Evolutionary conservation across 768 basidiomycete species (phyloP).

Genomic region (Tulasnella calospora): DNA sequence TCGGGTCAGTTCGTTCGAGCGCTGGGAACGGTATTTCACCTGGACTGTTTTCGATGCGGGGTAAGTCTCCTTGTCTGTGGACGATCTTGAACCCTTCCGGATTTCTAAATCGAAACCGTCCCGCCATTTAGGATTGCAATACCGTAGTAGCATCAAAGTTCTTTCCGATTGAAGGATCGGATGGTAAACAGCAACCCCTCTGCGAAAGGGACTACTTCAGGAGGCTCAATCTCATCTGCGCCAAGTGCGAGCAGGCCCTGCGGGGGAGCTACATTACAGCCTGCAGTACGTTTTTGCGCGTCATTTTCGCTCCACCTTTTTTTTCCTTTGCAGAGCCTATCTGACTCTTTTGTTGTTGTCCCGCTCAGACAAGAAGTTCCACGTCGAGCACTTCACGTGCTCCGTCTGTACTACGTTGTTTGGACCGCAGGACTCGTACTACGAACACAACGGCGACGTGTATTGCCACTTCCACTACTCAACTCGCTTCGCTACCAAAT

Average conservation of each 20-base stretch:
- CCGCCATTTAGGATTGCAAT: conserved; percentile 72
- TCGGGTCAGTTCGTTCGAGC: conserved; percentile 96
- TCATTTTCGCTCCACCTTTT: background rate
- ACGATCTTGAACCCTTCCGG: background rate
- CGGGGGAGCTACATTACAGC: conserved; percentile 99
- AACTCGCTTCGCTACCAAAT: conserved; percentile 96
- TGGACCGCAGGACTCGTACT: conserved; percentile 97
- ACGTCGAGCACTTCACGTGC: conserved; percentile 99
- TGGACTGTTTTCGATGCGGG: conserved; percentile 98
- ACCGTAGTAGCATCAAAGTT: conserved; percentile 97
- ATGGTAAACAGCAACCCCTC: conserved; percentile 85
- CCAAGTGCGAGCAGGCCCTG: conserved; percentile 89
- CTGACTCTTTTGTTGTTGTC: conserved; percentile 7
- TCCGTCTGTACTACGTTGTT: conserved; percentile 93
- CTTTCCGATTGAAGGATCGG: conserved; percentile 92
- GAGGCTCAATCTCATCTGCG: conserved; percentile 91
- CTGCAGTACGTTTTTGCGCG: conserved; percentile 66
- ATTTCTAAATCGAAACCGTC: conserved; percentile 23
- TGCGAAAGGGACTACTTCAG: conserved; percentile 98
- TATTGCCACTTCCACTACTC: conserved; percentile 99
- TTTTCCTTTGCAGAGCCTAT: background rate
- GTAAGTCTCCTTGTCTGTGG: conserved; percentile 44
- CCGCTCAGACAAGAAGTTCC: conserved; percentile 85
- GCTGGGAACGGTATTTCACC: conserved; percentile 85
- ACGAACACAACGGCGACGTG: conserved; percentile 96